phyloP scores from a whole-genome alignment of 768 basidiomycete genomes.

The Boletus subparvulus region DNA sequence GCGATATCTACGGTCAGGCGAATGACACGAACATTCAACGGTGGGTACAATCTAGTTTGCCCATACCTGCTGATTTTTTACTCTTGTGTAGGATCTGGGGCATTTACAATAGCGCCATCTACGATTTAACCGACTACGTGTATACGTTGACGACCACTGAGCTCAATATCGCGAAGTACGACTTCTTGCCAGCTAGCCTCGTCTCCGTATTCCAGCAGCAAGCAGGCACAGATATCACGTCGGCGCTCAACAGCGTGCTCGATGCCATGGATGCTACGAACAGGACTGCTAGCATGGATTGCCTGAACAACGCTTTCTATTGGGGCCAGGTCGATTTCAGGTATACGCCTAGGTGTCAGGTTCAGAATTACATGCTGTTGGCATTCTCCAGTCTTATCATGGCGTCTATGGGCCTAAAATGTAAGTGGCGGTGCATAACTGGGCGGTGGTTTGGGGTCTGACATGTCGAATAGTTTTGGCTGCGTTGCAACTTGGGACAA shows the following conservation, averaged over 20 bases:
- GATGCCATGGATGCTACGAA: slow-evolving; percentile 39
- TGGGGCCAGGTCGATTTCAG: slow-evolving; percentile 59
- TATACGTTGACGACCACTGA: slow-evolving; percentile 50
- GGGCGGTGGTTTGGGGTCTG: slow-evolving; percentile 4
- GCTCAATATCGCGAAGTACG: slow-evolving; percentile 43
- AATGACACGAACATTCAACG: slow-evolving; percentile 36
- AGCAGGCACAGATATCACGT: slow-evolving; percentile 62
- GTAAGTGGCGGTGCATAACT: slow-evolving; percentile 38
- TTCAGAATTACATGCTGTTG: slow-evolving; percentile 60
- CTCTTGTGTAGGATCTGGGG: slow-evolving; percentile 48
- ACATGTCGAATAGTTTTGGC: slow-evolving; percentile 50
- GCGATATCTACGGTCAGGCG: slow-evolving; percentile 38
- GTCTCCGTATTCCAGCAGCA: slow-evolving; percentile 55
- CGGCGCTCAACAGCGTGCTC: slow-evolving; percentile 46
- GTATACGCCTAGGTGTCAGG: slow-evolving; percentile 52
- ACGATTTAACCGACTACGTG: slow-evolving; percentile 68
- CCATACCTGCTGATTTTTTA: slow-evolving; percentile 11
- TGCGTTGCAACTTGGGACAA: slow-evolving; percentile 58
- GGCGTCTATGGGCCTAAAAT: slow-evolving; percentile 56
- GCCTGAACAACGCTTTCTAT: slow-evolving; percentile 62
- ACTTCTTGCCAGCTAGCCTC: slow-evolving; percentile 52
- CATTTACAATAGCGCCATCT: slow-evolving; percentile 56
- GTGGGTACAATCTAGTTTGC: slow-evolving; percentile 17
- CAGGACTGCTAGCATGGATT: slow-evolving; percentile 43
- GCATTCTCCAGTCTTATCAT: slow-evolving; percentile 55